Percentiles rank a stretch among this genome's conserved stretches.
Evolutionary conservation across 495 filamentous ascomycete species (phyloP).

Genomic region (Lophium mytilinum): DNA sequence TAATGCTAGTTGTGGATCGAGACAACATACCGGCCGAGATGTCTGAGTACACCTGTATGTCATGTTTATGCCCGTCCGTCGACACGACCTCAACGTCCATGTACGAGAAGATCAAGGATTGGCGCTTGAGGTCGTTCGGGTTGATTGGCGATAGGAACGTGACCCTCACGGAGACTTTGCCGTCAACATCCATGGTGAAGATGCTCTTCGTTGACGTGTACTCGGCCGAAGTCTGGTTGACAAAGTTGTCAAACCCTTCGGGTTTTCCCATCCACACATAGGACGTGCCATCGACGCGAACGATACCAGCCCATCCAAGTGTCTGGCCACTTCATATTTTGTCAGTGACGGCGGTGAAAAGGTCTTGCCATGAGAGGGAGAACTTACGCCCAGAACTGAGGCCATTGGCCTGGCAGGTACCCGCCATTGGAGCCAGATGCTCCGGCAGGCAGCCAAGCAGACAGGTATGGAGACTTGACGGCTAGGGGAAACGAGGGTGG

Average conservation of each 20-base stretch:
- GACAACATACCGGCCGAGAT: constrained; percentile 49
- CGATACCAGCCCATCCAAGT: constrained; percentile 48
- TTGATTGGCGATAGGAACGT: constrained; percentile 52
- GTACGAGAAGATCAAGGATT: constrained; percentile 51
- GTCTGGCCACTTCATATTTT: constrained; percentile 35
- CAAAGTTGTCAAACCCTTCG: constrained; percentile 30
- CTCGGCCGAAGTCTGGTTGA: constrained; percentile 45
- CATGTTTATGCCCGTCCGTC: constrained; percentile 44
- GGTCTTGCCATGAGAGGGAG: background rate
- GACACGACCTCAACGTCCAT: constrained; percentile 46
- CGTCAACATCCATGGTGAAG: constrained; percentile 46
- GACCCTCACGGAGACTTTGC: constrained; percentile 43
- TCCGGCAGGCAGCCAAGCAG: constrained; percentile 47
- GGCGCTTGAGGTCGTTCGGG: constrained; percentile 47
- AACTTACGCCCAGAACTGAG: constrained; percentile 48
- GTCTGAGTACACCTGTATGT: constrained; percentile 53
- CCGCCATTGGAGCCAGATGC: constrained; percentile 49
- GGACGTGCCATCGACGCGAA: constrained; percentile 46
- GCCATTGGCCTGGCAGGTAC: constrained; percentile 52
- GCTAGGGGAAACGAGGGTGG: constrained; percentile 51
- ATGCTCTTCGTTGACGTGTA: constrained; percentile 54
- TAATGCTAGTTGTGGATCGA: background rate
- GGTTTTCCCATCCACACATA: constrained; percentile 52
- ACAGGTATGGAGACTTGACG: constrained; percentile 51
- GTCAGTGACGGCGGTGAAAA: background rate